Evolutionary conservation across 768 basidiomycete genomes (phyloP), one percentile per base, ranked within the genome.

Genomic region (Lepiota venenata): DNA sequence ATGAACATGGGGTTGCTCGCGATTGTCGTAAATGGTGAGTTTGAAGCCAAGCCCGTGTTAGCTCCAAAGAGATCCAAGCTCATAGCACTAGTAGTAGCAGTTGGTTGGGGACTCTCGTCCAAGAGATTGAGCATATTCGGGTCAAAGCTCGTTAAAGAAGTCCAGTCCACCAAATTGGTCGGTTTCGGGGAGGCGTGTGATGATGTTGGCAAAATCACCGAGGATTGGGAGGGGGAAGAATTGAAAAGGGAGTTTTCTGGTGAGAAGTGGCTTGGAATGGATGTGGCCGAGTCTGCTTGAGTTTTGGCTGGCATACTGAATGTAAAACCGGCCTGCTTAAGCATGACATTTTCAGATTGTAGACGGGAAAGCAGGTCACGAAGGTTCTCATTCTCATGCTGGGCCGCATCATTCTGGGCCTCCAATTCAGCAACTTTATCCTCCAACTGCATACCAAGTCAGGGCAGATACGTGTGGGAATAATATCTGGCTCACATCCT

Each of bases 351-450:
- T 73, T 98, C 94, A 52, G 83, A 84, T 66, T 95, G 94, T 2
- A 98, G 75, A 11, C 93, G 83, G 48, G 82, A 73, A 41, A 96
- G 77, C 47, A 96, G 79, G 64, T 95, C 93, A 43, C 90, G 85
- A 20, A 97, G 76, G 63, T 95, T 96, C 58, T 89, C 87, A 61
- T 98, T 96, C 72, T 96, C 94, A 20, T 84, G 71, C 52, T 73
- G 71, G 0, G 88, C 80, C 20, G 76, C 77, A 42, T 86, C 83
- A 58, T 91, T 90, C 70, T 91, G 88, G 4, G 84, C 83, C 64
- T 94, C 92, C 20, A 98, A 84, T 38, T 83, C 86, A 2, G 89
- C 84, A 16, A 98, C 85, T 66, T 94, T 85, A 68, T 94, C 93
- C 68, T 98, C 96, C 50, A 98, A 77, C 91, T 97, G 62, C 42